Evolutionary conservation across 805 yeast genomes (phyloP).

Genomic region (Myxozyma udenii): DNA sequence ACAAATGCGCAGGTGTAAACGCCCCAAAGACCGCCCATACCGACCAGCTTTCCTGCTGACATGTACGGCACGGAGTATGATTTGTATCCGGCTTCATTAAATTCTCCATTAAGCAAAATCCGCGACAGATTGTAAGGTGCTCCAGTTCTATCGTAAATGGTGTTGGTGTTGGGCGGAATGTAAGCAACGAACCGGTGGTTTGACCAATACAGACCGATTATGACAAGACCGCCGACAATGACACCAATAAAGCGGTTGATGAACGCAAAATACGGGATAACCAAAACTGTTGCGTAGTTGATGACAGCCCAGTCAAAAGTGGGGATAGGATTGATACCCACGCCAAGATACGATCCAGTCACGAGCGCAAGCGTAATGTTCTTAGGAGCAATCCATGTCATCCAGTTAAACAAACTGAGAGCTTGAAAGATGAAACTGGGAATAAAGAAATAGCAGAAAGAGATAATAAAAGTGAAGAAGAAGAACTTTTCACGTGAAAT

Average conservation of each 20-base stretch:
- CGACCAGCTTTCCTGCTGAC: slow-evolving; percentile 53
- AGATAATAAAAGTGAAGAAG: slow-evolving; percentile 42
- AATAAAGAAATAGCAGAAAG: slow-evolving; percentile 54
- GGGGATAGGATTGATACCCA: slow-evolving; percentile 49
- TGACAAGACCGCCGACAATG: slow-evolving; percentile 34
- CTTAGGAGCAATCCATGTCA: slow-evolving; percentile 56
- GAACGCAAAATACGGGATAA: slow-evolving; percentile 45
- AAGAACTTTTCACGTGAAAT: slow-evolving; percentile 54
- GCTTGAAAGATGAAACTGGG: slow-evolving; percentile 61
- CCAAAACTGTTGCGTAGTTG: slow-evolving; percentile 42
- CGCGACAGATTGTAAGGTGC: slow-evolving; percentile 47
- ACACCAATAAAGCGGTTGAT: slow-evolving; percentile 40
- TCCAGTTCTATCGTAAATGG: slow-evolving; percentile 35
- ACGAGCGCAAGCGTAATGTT: slow-evolving; percentile 49
- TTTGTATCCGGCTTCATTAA: slow-evolving; percentile 48
- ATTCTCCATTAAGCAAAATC: slow-evolving; percentile 47
- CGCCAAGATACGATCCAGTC: slow-evolving; percentile 46
- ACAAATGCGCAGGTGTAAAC: slow-evolving; percentile 16
- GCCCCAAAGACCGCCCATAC: slow-evolving; percentile 12
- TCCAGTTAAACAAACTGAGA: slow-evolving; percentile 56
- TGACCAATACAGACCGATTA: slow-evolving; percentile 43
- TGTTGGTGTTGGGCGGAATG: slow-evolving; percentile 49
- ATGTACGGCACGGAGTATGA: slow-evolving; percentile 57
- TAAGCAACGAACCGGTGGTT: slow-evolving; percentile 51
- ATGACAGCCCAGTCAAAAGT: slow-evolving; percentile 47